Percentiles rank a stretch among this genome's conserved stretches.
Evolutionary conservation across 805 yeast species (phyloP).

Genomic region (Yarrowia yakushimensis): DNA sequence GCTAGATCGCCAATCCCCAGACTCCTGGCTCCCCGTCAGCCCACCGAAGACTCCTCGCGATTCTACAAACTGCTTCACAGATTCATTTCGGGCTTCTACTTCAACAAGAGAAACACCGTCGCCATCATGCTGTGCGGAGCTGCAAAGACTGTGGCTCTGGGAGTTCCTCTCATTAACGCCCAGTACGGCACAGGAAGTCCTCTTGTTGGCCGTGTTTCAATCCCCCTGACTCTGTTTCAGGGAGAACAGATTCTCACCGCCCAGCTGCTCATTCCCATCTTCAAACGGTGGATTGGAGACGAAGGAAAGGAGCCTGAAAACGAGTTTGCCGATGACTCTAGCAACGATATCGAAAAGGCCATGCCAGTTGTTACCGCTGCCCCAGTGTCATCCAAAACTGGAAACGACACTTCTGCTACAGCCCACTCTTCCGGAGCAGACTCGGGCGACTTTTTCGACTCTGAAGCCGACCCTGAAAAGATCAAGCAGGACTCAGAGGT

Average conservation of each 20-base stretch:
- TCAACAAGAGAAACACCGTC: slow-evolving; percentile 66
- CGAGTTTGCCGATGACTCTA: not conserved
- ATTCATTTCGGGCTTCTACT: slow-evolving; percentile 61
- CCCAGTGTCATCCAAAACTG: not conserved
- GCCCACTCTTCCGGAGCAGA: not conserved
- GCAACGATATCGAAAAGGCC: not conserved
- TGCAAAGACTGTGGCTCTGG: slow-evolving; percentile 90
- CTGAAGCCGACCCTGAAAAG: not conserved
- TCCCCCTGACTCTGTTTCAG: slow-evolving; percentile 82
- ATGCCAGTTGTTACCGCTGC: not conserved
- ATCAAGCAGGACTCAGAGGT: slow-evolving; percentile 5
- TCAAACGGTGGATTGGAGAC: slow-evolving; percentile 63
- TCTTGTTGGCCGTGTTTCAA: slow-evolving; percentile 58
- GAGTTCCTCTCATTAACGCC: slow-evolving; percentile 76
- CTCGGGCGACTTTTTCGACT: not conserved
- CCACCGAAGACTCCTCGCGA: slow-evolving; percentile 45
- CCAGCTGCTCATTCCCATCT: slow-evolving; percentile 59
- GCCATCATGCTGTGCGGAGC: slow-evolving; percentile 85
- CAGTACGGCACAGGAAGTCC: slow-evolving; percentile 66
- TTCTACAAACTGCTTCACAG: slow-evolving; percentile 45
- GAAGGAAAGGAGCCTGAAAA: slow-evolving; percentile 20
- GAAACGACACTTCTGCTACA: not conserved
- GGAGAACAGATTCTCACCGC: slow-evolving; percentile 85
- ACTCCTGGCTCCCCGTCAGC: slow-evolving; percentile 37
- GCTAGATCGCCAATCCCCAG: slow-evolving; percentile 44